These are phyloP conservation scores for Stachybotrys echinatus DNA, from an alignment of 2,329 filamentous ascomycete species.

Conservation along the genomic window DNA sequence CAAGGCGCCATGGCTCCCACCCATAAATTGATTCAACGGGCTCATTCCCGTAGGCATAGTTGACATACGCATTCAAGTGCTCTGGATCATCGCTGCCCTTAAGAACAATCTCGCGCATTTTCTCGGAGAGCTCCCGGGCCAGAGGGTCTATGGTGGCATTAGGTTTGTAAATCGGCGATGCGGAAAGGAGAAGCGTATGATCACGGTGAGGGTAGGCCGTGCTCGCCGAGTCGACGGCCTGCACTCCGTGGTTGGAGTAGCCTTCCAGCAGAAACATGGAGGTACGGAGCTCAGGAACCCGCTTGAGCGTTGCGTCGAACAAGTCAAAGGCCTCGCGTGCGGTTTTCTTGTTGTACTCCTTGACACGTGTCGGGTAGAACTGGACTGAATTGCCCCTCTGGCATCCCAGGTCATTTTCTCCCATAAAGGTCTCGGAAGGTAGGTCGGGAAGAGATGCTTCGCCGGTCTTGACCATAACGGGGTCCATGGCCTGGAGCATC, in stretches of 20 bases:
- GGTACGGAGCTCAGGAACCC: slow-evolving; percentile 7
- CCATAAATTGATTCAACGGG: slow-evolving; percentile 12
- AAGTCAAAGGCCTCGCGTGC: too few relatives aligned
- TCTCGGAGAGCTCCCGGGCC: neutral
- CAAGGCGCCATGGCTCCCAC: neutral
- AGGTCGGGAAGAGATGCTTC: too few relatives aligned
- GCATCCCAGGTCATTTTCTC: too few relatives aligned
- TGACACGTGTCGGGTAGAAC: too few relatives aligned
- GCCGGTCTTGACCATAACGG: too few relatives aligned
- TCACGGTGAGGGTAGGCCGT: slow-evolving; percentile 14
- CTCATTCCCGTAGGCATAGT: slow-evolving; percentile 14
- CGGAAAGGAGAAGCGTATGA: too few relatives aligned
- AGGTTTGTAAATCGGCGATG: neutral
- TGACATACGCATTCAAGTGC: slow-evolving; percentile 11
- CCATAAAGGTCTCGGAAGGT: too few relatives aligned
- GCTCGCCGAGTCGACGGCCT: slow-evolving; percentile 1
- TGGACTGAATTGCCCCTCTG: too few relatives aligned
- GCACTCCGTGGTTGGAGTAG: slow-evolving; percentile 13
- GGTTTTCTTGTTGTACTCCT: too few relatives aligned
- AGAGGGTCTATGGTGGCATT: too few relatives aligned
- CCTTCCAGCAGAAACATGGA: slow-evolving; percentile 12
- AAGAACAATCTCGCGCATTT: neutral
- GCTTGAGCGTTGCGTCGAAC: slow-evolving; percentile 6
- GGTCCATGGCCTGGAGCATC: too few relatives aligned
- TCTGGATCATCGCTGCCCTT: slow-evolving; percentile 13